These are phyloP conservation scores for Phalaenopsis equestris DNA, from an alignment of 106 monocot genomes.

Conservation along the genomic window DNA sequence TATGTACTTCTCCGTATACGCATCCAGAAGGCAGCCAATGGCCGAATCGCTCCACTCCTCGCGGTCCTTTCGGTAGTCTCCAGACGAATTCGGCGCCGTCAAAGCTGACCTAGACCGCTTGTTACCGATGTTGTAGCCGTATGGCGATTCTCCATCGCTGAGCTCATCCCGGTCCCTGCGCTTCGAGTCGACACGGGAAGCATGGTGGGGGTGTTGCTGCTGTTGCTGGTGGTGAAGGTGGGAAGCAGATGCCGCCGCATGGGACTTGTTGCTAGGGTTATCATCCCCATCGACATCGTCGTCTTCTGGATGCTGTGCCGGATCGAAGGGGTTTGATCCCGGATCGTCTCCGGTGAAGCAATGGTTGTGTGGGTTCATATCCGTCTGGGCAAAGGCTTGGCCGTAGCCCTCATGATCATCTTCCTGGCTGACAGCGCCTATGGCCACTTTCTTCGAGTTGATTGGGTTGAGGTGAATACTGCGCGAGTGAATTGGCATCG, in stretches of 20 bases:
- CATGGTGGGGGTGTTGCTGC: slow-evolving; percentile 6
- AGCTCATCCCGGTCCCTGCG: slow-evolving; percentile 68
- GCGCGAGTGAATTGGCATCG: slow-evolving; percentile 12
- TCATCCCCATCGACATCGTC: slow-evolving; percentile 7
- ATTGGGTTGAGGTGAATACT: slow-evolving; percentile 2
- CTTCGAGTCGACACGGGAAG: slow-evolving; percentile 15
- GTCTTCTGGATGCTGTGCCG: slow-evolving; percentile 3
- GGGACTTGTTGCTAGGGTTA: slow-evolving; percentile 12
- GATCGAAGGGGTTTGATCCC: slow-evolving; percentile 11
- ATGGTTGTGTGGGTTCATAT: slow-evolving; percentile 20
- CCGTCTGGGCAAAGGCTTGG: slow-evolving; percentile 30
- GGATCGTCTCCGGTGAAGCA: slow-evolving; percentile 16
- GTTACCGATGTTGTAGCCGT: slow-evolving; percentile 21
- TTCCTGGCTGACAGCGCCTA: not conserved
- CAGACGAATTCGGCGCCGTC: slow-evolving; percentile 22
- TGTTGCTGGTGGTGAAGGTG: not conserved
- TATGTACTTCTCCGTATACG: slow-evolving; percentile 85
- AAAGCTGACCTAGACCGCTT: slow-evolving; percentile 19
- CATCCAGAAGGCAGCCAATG: slow-evolving; percentile 77
- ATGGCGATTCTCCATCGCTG: slow-evolving; percentile 72
- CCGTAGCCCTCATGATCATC: slow-evolving; percentile 24
- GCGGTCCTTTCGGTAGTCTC: slow-evolving; percentile 88
- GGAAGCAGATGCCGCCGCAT: not conserved
- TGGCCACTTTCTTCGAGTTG: slow-evolving; percentile 14
- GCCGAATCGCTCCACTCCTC: slow-evolving; percentile 99